phyloP scores from a whole-genome alignment of 2,329 filamentous ascomycete species.

The Trichoderma sp. region DNA sequence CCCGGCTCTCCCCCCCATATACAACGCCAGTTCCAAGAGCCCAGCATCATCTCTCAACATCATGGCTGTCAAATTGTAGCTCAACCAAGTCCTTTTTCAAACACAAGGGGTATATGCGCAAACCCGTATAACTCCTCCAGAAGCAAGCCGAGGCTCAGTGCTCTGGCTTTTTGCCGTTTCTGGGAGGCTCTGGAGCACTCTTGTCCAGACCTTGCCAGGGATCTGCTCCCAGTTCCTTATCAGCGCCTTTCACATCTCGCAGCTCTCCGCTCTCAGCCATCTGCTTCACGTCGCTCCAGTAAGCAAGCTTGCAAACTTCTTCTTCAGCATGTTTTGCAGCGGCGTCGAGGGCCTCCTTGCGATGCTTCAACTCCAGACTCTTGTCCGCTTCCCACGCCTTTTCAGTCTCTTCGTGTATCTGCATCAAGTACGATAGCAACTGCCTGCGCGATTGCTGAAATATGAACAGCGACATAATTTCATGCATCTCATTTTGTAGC shows the following conservation, averaged over 20 bases:
- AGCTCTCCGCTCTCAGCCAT: conserved; percentile 57
- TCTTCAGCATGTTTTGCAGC: conserved; percentile 75
- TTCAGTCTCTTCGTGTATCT: conserved; percentile 48
- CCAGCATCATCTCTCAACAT: background rate
- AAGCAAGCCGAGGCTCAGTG: background rate
- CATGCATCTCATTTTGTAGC: conserved; percentile 72
- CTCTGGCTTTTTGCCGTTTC: conserved; percentile 27
- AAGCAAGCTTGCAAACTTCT: conserved; percentile 77
- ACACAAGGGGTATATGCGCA: conserved; percentile 3
- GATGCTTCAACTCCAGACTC: conserved; percentile 34
- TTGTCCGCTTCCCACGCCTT: conserved; percentile 39
- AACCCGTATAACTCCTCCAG: background rate
- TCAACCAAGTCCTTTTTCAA: background rate
- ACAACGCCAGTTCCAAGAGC: background rate
- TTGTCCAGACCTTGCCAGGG: conserved; percentile 52
- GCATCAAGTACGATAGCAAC: conserved; percentile 67
- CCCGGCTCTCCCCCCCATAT: background rate
- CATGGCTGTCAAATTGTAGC: background rate
- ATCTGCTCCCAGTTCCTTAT: conserved; percentile 33
- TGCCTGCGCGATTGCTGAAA: conserved; percentile 85
- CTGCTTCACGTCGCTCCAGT: conserved; percentile 80
- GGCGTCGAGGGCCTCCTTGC: conserved; percentile 66
- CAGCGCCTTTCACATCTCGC: conserved; percentile 41
- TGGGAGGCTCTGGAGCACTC: conserved; percentile 46
- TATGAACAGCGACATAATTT: conserved; percentile 81